These are phyloP conservation scores for Physocladia obscura DNA, from an alignment of 192 early-diverging fungal species.

Conservation along the genomic window DNA sequence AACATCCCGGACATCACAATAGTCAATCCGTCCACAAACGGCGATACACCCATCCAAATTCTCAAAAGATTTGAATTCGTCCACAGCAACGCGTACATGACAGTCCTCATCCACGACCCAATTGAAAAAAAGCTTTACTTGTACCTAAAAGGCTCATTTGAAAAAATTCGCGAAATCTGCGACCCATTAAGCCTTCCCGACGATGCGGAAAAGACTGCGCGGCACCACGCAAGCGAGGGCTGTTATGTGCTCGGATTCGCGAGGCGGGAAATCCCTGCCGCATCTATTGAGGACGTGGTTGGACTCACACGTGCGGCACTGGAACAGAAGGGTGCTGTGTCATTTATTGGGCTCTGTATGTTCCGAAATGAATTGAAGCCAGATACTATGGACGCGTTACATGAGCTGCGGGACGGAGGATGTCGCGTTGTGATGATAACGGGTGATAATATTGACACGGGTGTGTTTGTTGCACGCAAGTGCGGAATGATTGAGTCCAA, in stretches of 20 bases:
- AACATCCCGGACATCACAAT: slow-evolving; percentile 16
- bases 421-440: slow-evolving; percentile 80
- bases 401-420: slow-evolving; percentile 64
- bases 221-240: slow-evolving; percentile 65
- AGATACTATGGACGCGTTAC: slow-evolving; percentile 68
- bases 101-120: slow-evolving; percentile 63
- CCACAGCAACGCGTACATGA: slow-evolving; percentile 67
- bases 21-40: slow-evolving; percentile 27
- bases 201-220: slow-evolving; percentile 57
- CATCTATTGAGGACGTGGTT: slow-evolving; percentile 39
- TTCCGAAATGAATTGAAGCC: slow-evolving; percentile 77
- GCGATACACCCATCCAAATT: slow-evolving; percentile 43
- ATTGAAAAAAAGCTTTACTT: slow-evolving; percentile 52
- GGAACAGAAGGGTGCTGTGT: slow-evolving; percentile 52
- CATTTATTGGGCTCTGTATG: slow-evolving; percentile 59
- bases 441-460: slow-evolving; percentile 76
- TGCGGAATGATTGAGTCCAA: slow-evolving; percentile 63
- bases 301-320: slow-evolving; percentile 56
- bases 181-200: slow-evolving; percentile 46
- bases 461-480: slow-evolving; percentile 66
- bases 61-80: slow-evolving; percentile 51
- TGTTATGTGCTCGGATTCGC: slow-evolving; percentile 81
- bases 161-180: slow-evolving; percentile 60
- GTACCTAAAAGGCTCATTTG: slow-evolving; percentile 79
- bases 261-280: slow-evolving; percentile 56